Base-by-base conservation (phyloP, 257 asterid species). In the Lantana camara region DNA sequence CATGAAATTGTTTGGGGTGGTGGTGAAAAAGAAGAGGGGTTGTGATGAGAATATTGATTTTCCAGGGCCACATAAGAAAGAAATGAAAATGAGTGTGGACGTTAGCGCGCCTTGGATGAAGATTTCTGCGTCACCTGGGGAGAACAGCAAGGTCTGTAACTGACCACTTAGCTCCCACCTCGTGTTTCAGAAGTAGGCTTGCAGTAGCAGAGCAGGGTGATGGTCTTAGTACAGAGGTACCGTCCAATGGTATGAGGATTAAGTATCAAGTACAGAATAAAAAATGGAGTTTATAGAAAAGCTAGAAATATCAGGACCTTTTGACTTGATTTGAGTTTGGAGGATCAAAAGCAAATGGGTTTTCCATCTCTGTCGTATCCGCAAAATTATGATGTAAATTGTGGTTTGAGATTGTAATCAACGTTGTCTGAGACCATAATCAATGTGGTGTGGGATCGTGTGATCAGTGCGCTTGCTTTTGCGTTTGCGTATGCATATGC, bases 1-100 rank as follows among this genome's bases (percentile, higher is more conserved):
- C 60, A 59, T 86, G 82, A 91, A 83, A 52, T 62, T 91, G 76
- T 89, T 91, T 30, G 96, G 96, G 65, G 96, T 91, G 52, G 16
- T 77, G 48, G 34, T 87, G 80, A 84, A 78, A 72, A 84, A 71
- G 54, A 85, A 77, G 81, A 74, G 90, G 86, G 79, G 63, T 11
- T 72, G 75, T 27, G 68, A 71, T 12, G 92, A 72, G 20, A 66
- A 37, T 58, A 23, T 21, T 11, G 83, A 75, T n/a, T 30, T n/a
- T 16, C 62, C 38, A 3, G 80, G 76, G 57, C 57, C 64, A 2
- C 66, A 19, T 0, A 48, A 42, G 61, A 87, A 85, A 53, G 80
- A 76, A 53, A 67, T 78, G 69, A 85, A 82, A 49, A 68, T 17
- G 64, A 60, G 78, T 1, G 50, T 57, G 23, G 85, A 83, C 45